Evolutionary conservation across 73 alveolate genomes (phyloP).

Genomic region (Durusdinium trenchii): DNA sequence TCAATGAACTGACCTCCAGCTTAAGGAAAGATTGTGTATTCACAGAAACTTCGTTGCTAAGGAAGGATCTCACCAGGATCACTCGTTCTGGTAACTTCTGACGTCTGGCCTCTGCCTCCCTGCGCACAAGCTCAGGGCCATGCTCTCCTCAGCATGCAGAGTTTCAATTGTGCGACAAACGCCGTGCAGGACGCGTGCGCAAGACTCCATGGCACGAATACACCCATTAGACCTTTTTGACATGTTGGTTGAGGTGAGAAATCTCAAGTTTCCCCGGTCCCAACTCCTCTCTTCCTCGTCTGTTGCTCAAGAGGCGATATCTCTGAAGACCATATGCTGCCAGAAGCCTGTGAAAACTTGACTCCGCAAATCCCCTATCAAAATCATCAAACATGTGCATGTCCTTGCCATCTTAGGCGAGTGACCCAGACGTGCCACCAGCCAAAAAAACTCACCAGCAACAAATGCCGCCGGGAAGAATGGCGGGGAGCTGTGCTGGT

Average conservation of each 20-base stretch:
- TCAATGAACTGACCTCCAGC: not conserved
- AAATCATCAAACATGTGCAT: not conserved
- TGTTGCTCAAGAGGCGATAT: not conserved
- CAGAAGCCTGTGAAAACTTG: constrained; percentile 33
- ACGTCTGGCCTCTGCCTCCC: constrained; percentile 79
- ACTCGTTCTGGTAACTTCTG: constrained; percentile 58
- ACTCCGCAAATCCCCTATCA: not conserved
- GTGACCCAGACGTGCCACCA: constrained; percentile 88
- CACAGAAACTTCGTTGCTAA: not conserved
- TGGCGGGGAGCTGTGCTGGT: not conserved
- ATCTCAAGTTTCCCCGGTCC: not conserved
- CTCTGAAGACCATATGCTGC: constrained; percentile 62
- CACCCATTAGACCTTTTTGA: not conserved
- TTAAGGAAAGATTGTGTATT: not conserved
- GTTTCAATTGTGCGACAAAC: not conserved
- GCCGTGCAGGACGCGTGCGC: too few relatives aligned
- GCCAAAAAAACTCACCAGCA: constrained; percentile 53
- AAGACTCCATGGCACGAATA: not conserved
- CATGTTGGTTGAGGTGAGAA: not conserved
- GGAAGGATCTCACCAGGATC: constrained; percentile 45
- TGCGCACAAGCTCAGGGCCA: constrained; percentile 43
- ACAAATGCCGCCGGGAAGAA: not conserved
- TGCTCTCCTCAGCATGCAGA: not conserved
- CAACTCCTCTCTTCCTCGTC: not conserved
- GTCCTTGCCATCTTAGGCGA: not conserved